These are phyloP conservation scores for Calonectria hongkongensis DNA, from an alignment of 2,329 filamentous ascomycete genomes.

Conservation along the genomic window DNA sequence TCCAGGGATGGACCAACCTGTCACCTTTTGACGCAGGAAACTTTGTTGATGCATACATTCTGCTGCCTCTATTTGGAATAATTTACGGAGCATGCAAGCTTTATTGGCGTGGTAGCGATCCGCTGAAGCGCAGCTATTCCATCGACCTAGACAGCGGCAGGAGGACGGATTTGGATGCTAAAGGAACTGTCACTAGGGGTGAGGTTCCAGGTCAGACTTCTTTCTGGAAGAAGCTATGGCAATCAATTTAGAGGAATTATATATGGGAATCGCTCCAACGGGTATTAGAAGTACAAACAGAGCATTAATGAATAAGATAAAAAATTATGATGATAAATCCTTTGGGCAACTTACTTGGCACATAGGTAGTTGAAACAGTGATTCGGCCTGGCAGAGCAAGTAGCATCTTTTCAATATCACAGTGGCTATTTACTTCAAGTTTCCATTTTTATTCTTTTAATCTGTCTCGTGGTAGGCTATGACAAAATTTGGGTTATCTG, in stretches of 20 bases:
- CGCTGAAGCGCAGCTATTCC: slow-evolving; percentile 68
- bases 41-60: slow-evolving; percentile 79
- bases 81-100: slow-evolving; percentile 75
- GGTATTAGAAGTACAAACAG: background rate
- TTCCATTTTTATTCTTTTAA: background rate
- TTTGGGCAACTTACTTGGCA: too few relatives aligned
- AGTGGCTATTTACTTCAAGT: background rate
- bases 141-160: slow-evolving; percentile 75
- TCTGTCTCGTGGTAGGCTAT: background rate
- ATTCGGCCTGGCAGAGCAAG: background rate
- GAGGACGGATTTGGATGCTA: slow-evolving; percentile 72
- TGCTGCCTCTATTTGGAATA: slow-evolving; percentile 75
- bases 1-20: slow-evolving; percentile 78
- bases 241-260: slow-evolving; percentile 60
- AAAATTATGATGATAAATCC: too few relatives aligned
- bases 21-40: slow-evolving; percentile 73
- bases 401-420: background rate
- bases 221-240: slow-evolving; percentile 67
- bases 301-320: background rate
- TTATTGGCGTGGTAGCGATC: slow-evolving; percentile 69
- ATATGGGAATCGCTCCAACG: background rate
- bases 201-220: slow-evolving; percentile 55
- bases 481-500: background rate
- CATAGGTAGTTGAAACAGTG: too few relatives aligned
- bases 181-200: slow-evolving; percentile 56